phyloP scores from a whole-genome alignment of 257 asterid species.

The Striga asiatica region DNA sequence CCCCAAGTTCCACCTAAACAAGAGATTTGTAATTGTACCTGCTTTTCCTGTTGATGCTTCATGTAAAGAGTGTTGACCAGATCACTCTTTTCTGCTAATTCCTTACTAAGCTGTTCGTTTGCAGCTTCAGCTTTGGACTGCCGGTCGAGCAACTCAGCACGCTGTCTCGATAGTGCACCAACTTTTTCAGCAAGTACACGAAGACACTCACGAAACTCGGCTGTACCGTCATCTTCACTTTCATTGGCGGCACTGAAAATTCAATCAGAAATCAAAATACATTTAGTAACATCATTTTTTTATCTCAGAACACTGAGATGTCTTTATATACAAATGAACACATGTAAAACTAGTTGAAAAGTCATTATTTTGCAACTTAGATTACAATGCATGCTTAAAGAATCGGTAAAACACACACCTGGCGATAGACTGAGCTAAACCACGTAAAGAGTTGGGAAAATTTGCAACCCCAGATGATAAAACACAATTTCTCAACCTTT shows the following conservation, averaged over 20 bases:
- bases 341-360: too few relatives aligned
- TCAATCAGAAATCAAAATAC: slow-evolving; percentile 9
- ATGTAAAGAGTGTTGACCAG: slow-evolving; percentile 59
- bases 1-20: background rate
- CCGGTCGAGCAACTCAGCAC: slow-evolving; percentile 56
- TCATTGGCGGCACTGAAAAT: slow-evolving; percentile 48
- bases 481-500: slow-evolving; percentile 69
- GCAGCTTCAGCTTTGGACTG: slow-evolving; percentile 67
- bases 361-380: background rate
- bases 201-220: slow-evolving; percentile 69
- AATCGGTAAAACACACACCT: slow-evolving; percentile 28
- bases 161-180: slow-evolving; percentile 51
- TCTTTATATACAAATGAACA: too few relatives aligned
- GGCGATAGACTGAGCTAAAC: slow-evolving; percentile 64
- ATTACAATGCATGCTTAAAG: background rate
- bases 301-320: too few relatives aligned
- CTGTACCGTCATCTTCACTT: slow-evolving; percentile 61
- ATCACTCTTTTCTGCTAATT: slow-evolving; percentile 80
- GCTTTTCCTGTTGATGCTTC: slow-evolving; percentile 88
- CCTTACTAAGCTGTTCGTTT: slow-evolving; percentile 54
- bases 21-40: slow-evolving; percentile 44
- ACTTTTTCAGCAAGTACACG: slow-evolving; percentile 84
- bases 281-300: background rate
- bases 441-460: slow-evolving; percentile 56
- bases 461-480: slow-evolving; percentile 46